Conservation (phyloP, 2,329 filamentous ascomycete genomes). For the Cercospora janseana region DNA sequence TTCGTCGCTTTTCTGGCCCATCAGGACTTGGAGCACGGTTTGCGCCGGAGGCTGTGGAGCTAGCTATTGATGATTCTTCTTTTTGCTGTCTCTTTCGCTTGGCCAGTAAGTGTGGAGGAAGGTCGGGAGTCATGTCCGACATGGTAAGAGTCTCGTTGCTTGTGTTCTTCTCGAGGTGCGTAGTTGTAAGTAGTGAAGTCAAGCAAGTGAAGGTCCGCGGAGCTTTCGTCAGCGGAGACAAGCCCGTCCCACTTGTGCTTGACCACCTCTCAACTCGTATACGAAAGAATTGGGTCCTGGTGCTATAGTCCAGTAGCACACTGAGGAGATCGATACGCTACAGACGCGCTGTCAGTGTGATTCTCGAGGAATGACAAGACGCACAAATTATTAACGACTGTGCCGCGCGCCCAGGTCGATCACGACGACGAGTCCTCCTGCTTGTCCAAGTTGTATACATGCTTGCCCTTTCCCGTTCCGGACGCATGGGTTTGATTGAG, state of each 20-base stretch:
- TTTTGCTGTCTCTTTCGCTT: constrained; percentile 52
- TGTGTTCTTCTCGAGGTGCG: not conserved
- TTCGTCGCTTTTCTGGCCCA: constrained; percentile 50
- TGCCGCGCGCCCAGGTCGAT: not conserved
- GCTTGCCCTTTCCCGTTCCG: not conserved
- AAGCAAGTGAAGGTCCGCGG: constrained; percentile 2
- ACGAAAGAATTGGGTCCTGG: not conserved
- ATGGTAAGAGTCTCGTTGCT: constrained; percentile 43
- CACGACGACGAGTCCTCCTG: constrained; percentile 4
- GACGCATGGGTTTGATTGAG: not conserved
- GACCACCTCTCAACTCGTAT: not conserved
- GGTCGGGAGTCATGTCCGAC: constrained; percentile 67
- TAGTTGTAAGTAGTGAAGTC: not conserved
- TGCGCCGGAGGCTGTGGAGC: constrained; percentile 42
- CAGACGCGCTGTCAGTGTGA: too few relatives aligned
- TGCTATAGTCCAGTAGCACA: too few relatives aligned
- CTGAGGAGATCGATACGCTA: too few relatives aligned
- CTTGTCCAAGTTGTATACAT: not conserved
- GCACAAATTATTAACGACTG: not conserved
- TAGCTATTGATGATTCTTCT: constrained; percentile 39
- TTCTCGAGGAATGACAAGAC: not conserved
- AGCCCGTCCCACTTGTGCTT: constrained; percentile 1
- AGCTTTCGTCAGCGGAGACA: constrained; percentile 10
- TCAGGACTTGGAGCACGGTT: constrained; percentile 38
- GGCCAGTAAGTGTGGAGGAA: constrained; percentile 63